Percentiles rank a stretch among this genome's conserved stretches.
These are phyloP conservation scores for Penicillium sp. DNA, from an alignment of 2,329 filamentous ascomycete species.

Conservation along the genomic window DNA sequence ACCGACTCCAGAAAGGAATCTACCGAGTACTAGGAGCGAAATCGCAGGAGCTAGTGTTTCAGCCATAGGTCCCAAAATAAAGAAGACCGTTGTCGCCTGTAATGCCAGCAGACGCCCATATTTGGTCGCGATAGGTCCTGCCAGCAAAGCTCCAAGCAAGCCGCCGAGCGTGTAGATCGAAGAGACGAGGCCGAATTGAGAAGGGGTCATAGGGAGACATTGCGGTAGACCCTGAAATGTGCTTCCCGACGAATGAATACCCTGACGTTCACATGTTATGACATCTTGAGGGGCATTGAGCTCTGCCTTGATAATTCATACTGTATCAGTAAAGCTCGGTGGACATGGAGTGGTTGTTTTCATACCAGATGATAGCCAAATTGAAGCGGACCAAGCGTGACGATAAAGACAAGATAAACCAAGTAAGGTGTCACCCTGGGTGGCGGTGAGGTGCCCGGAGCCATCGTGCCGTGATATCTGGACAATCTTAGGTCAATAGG, in stretches of 20 bases:
- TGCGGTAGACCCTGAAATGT: slow-evolving; percentile 48
- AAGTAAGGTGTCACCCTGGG: slow-evolving; percentile 68
- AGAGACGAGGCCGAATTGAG: slow-evolving; percentile 79
- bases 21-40: slow-evolving; percentile 66
- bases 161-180: slow-evolving; percentile 92
- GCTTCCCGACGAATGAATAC: slow-evolving; percentile 38
- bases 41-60: slow-evolving; percentile 72
- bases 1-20: slow-evolving; percentile 77
- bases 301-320: slow-evolving; percentile 63
- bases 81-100: slow-evolving; percentile 73
- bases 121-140: slow-evolving; percentile 74
- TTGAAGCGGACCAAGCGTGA: slow-evolving; percentile 83
- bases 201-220: slow-evolving; percentile 85
- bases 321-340: neutral
- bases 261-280: slow-evolving; percentile 75
- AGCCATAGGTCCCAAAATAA: slow-evolving; percentile 70
- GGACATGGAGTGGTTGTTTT: neutral
- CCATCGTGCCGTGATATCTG: slow-evolving; percentile 21
- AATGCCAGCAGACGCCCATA: slow-evolving; percentile 75
- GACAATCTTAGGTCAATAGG: neutral
- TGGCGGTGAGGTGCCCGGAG: slow-evolving; percentile 16
- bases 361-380: slow-evolving; percentile 90
- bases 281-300: slow-evolving; percentile 94
- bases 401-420: slow-evolving; percentile 69
- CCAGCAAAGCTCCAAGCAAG: slow-evolving; percentile 74